Percentiles rank a stretch among this genome's conserved stretches.
Conservation (phyloP, 768 basidiomycete species). For the Phaffia australis region DNA sequence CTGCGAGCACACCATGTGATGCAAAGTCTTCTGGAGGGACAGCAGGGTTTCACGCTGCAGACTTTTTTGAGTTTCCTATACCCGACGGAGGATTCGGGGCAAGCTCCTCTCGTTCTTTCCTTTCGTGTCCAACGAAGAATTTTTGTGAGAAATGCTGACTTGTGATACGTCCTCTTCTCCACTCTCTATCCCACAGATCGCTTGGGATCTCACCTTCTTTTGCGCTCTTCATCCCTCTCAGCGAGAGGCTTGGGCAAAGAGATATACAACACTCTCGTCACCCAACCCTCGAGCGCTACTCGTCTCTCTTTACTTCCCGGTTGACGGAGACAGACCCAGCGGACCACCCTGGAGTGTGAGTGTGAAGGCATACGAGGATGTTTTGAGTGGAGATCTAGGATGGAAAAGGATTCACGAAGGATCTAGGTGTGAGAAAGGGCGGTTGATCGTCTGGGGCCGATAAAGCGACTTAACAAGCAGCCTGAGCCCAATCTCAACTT, state of each 20-base stretch:
- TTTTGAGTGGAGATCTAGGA: neutral
- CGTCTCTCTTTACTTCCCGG: neutral
- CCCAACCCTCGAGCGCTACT: neutral
- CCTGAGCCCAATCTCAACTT: too few relatives aligned
- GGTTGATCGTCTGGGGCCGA: neutral
- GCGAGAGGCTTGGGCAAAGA: neutral
- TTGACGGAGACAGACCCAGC: neutral
- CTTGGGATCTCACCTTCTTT: constrained; percentile 5
- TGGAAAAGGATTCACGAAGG: neutral
- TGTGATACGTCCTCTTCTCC: too few relatives aligned
- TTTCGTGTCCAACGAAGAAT: too few relatives aligned
- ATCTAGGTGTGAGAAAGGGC: neutral
- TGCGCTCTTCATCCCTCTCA: neutral
- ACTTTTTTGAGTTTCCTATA: neutral
- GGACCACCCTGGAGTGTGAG: constrained; percentile 1
- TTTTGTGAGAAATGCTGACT: too few relatives aligned
- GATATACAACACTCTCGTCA: neutral
- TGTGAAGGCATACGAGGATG: constrained; percentile 1
- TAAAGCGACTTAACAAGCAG: too few relatives aligned
- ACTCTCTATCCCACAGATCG: neutral
- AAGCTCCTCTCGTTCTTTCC: constrained; percentile 3
- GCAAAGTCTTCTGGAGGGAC: constrained; percentile 1
- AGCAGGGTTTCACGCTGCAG: neutral
- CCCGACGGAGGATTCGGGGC: neutral
- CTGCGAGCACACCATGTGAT: too few relatives aligned